Base-by-base conservation (phyloP, 2,329 filamentous ascomycete species). In the Ophiocordyceps sinensis region DNA sequence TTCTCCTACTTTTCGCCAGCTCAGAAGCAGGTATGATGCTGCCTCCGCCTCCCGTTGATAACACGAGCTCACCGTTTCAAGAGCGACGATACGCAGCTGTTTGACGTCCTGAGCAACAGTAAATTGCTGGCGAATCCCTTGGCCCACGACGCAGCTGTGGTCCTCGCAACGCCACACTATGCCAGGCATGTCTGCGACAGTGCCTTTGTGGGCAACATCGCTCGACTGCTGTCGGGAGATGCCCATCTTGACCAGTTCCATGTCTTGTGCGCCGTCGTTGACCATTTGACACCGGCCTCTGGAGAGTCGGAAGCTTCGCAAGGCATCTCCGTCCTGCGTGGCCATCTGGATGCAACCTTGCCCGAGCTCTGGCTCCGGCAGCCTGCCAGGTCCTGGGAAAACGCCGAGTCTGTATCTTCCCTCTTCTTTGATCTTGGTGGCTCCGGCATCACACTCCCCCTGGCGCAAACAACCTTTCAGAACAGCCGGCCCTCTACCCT, bases 401-500 rank as follows among this genome's bases (percentile, higher is more conserved):
- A 61, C 26, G 44, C 48, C 6, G 63, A 66, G 17, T 51, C 51
- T 13, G 58, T 62, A 3, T 57, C 67, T 9, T 63, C 62, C 14
- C 50, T 75, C 7, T 63, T 61, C 0, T 62, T 72, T 38, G 45
- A 58, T 15, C 51, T 67, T 14, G 61, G 60, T 8, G 51, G 45
- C 36, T 52, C 54, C 11, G 55, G 59, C 3, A 57, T 71, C 41
- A 75, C 68, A 6, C 44, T 88, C 2, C 84, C 84, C 2, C 63
- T 91, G 23, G 79, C 85, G 34, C 85, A 86, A 52, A 93, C 85
- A 0, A 63, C 86, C 7, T 91, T 91, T 53, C 73, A 78, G 32
- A 89, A 79, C 45, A 81, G 77, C 37, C 67, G 64, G 23, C 64
- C 64, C 1, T 78, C 78, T 2, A 82, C 77, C 1, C 59, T 85